These are phyloP conservation scores for Tolypocladium ophioglossoides DNA, from an alignment of 2,329 filamentous ascomycete species.

Conservation along the genomic window DNA sequence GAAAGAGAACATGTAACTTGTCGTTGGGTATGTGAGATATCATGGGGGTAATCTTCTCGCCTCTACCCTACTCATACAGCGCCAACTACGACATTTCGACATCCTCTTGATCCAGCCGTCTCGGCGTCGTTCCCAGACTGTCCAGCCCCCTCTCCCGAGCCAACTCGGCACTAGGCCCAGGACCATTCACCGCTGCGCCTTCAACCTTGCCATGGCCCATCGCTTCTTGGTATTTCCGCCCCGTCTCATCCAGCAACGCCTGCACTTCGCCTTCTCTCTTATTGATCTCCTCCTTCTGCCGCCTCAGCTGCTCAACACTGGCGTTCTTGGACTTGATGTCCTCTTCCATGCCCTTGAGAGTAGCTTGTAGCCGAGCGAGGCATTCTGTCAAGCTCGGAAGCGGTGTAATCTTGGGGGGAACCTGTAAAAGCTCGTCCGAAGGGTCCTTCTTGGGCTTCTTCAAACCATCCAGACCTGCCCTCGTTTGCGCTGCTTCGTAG, in stretches of 20 bases:
- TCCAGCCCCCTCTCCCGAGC: conserved; percentile 23
- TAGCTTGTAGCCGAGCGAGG: conserved; percentile 50
- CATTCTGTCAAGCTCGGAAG: conserved; percentile 64
- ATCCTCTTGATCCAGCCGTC: conserved; percentile 12
- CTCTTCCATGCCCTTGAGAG: conserved; percentile 52
- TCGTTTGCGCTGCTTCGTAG: conserved; percentile 79
- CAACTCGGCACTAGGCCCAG: conserved; percentile 8
- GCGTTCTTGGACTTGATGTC: conserved; percentile 49
- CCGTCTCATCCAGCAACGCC: conserved; percentile 67
- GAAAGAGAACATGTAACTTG: no score
- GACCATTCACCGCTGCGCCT: conserved; percentile 4
- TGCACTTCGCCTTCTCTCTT: conserved; percentile 72
- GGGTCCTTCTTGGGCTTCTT: conserved; percentile 29
- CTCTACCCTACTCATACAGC: no score
- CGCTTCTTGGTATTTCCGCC: conserved; percentile 46
- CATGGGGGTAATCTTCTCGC: no score
- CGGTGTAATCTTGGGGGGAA: conserved; percentile 65
- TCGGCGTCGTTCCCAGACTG: conserved; percentile 21
- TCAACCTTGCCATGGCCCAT: conserved; percentile 21
- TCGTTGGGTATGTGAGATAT: no score
- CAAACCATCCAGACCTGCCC: conserved; percentile 72
- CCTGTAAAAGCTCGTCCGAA: conserved; percentile 34
- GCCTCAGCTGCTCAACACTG: conserved; percentile 54
- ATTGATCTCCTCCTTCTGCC: conserved; percentile 58
- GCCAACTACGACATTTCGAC: conserved; percentile 7